Evolutionary conservation across 495 filamentous ascomycete genomes (phyloP).

Genomic region (Talaromyces trachyspermus): DNA sequence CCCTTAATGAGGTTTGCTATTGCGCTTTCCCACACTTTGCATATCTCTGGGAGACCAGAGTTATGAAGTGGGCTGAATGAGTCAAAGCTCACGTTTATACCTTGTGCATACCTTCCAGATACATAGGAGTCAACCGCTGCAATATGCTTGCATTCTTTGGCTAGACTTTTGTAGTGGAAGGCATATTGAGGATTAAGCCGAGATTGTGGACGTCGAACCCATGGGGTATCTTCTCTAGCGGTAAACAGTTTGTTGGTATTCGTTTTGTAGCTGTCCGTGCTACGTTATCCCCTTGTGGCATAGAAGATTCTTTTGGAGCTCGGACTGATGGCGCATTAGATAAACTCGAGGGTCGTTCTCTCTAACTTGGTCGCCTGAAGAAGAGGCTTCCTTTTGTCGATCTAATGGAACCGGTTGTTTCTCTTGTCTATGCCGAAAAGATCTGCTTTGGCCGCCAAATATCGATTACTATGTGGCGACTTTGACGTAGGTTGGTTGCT

Average conservation of each 20-base stretch:
- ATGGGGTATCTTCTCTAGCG: conserved; percentile 31
- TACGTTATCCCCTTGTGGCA: too few relatives aligned
- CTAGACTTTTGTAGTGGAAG: conserved; percentile 8
- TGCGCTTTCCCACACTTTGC: conserved; percentile 11
- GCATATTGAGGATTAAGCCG: conserved; percentile 9
- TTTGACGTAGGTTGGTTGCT: conserved; percentile 7
- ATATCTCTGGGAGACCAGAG: neutral
- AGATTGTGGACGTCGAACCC: conserved; percentile 22
- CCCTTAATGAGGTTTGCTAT: conserved; percentile 12
- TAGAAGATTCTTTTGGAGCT: too few relatives aligned
- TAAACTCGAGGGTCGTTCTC: conserved; percentile 32
- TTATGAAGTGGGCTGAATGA: conserved; percentile 10
- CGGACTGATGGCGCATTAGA: conserved; percentile 23
- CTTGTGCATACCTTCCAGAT: conserved; percentile 4
- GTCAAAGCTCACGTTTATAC: neutral
- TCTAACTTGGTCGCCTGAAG: conserved; percentile 12
- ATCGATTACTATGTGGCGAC: conserved; percentile 30
- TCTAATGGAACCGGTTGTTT: neutral
- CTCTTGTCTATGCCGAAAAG: conserved; percentile 10
- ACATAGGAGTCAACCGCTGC: conserved; percentile 17
- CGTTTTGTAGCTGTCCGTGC: too few relatives aligned
- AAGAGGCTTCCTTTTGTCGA: neutral
- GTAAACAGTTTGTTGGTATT: conserved; percentile 21
- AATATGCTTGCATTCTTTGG: conserved; percentile 1
- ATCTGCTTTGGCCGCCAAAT: conserved; percentile 31